Evolutionary conservation across 495 filamentous ascomycete genomes (phyloP).

Genomic region (Aspergillus avenaceus): DNA sequence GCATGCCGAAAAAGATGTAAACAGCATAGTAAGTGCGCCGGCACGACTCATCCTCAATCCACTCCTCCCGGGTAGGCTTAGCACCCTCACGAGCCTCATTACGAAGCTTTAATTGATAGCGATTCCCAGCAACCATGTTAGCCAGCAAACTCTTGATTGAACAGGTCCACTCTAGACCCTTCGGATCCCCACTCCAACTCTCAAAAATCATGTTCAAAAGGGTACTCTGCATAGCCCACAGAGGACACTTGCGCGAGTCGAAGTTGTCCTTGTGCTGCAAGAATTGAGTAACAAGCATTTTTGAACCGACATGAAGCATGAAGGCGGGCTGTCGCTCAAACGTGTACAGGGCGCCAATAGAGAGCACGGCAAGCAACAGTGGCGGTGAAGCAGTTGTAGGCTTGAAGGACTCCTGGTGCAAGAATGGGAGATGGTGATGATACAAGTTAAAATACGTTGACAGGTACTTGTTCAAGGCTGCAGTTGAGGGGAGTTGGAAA

Average conservation of each 20-base stretch:
- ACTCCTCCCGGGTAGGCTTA: conserved; percentile 77
- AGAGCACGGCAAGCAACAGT: conserved; percentile 84
- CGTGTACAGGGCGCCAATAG: conserved; percentile 93
- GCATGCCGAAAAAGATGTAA: conserved; percentile 96
- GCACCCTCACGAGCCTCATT: conserved; percentile 80
- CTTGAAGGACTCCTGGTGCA: conserved; percentile 89
- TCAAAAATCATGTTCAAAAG: conserved; percentile 98
- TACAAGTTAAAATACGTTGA: conserved; percentile 96
- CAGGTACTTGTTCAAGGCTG: conserved; percentile 81
- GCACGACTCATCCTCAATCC: conserved; percentile 96
- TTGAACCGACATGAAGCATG: conserved; percentile 95
- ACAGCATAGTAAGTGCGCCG: conserved; percentile 98
- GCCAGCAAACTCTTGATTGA: conserved; percentile 96
- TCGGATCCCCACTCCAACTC: conserved; percentile 97
- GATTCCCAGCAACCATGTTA: conserved; percentile 97
- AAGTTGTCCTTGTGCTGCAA: conserved; percentile 97
- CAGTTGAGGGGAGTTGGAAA: conserved; percentile 78
- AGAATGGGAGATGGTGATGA: conserved; percentile 93
- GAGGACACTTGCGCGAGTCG: conserved; percentile 94
- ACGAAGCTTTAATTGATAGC: conserved; percentile 91
- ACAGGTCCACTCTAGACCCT: conserved; percentile 97
- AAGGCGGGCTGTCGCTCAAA: conserved; percentile 96
- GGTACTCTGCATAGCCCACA: conserved; percentile 97
- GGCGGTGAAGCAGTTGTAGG: conserved; percentile 73
- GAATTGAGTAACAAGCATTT: conserved; percentile 94